These are phyloP conservation scores for Candida piceae DNA, from an alignment of 805 yeast species.

Conservation along the genomic window DNA sequence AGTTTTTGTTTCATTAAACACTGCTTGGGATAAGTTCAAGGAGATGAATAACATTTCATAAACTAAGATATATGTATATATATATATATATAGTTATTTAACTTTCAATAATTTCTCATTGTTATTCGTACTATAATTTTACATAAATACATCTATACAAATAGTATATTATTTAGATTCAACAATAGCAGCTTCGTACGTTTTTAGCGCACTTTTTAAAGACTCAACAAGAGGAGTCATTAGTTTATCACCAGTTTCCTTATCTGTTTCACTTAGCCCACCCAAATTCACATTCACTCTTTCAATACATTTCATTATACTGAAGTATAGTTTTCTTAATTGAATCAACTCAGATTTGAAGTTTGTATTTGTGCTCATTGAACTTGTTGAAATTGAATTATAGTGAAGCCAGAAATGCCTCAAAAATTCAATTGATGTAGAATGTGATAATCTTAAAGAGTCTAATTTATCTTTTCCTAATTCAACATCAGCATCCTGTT, in stretches of 20 bases:
- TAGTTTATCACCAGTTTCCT: slow-evolving; percentile 14
- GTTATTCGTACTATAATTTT: no score
- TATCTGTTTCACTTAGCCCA: slow-evolving; percentile 13
- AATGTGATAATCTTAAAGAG: slow-evolving; percentile 54
- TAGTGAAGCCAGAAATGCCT: slow-evolving; percentile 71
- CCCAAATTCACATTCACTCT: slow-evolving; percentile 33
- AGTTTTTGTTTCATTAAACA: slow-evolving; percentile 76
- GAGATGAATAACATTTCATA: slow-evolving; percentile 38
- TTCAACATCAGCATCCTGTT: slow-evolving; percentile 30
- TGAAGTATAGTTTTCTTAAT: slow-evolving; percentile 42
- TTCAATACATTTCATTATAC: slow-evolving; percentile 43
- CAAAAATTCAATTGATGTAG: slow-evolving; percentile 69
- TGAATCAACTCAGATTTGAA: slow-evolving; percentile 28
- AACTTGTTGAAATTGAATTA: slow-evolving; percentile 30
- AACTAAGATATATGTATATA: slow-evolving; percentile 1
- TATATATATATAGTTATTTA: slow-evolving; percentile 4
- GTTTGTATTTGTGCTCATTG: slow-evolving; percentile 26
- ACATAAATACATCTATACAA: slow-evolving; percentile 1
- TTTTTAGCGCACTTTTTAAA: slow-evolving; percentile 39
- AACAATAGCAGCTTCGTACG: slow-evolving; percentile 39
- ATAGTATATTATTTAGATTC: slow-evolving; percentile 10
- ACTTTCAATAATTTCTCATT: no score
- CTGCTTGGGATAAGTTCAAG: slow-evolving; percentile 86
- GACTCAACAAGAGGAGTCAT: slow-evolving; percentile 42
- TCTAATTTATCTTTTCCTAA: slow-evolving; percentile 31